These are phyloP conservation scores for Calvatia gigantea DNA, from an alignment of 768 basidiomycete genomes.

Conservation along the genomic window DNA sequence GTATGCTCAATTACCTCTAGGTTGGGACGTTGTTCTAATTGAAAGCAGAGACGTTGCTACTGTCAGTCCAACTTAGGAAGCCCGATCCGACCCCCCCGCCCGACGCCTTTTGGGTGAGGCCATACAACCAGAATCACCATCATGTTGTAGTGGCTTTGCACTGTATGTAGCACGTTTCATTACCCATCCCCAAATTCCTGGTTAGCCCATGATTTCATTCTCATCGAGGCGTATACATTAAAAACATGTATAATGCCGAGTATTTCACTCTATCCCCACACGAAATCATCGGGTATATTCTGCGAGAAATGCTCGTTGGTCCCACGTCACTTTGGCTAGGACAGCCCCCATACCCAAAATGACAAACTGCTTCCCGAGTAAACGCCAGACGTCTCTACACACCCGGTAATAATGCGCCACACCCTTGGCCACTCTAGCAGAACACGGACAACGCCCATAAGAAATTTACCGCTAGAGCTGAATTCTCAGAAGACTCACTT, in stretches of 20 bases:
- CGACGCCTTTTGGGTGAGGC: not conserved
- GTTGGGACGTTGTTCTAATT: not conserved
- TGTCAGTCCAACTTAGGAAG: slow-evolving; percentile 2
- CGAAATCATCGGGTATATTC: slow-evolving; percentile 12
- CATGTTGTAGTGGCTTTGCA: not conserved
- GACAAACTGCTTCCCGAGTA: slow-evolving; percentile 25
- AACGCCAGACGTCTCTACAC: slow-evolving; percentile 25
- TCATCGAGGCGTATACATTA: slow-evolving; percentile 3
- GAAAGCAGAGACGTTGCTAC: slow-evolving; percentile 2
- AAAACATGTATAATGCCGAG: not conserved
- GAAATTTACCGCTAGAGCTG: not conserved
- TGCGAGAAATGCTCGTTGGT: slow-evolving; percentile 21
- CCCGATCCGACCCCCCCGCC: not conserved
- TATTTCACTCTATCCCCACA: not conserved
- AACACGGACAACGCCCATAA: not conserved
- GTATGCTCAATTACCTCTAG: slow-evolving; percentile 27
- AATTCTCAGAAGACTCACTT: slow-evolving; percentile 2
- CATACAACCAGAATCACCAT: not conserved
- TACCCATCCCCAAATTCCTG: not conserved
- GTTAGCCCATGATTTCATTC: not conserved
- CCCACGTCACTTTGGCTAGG: slow-evolving; percentile 27
- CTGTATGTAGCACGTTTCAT: not conserved
- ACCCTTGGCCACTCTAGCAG: slow-evolving; percentile 22
- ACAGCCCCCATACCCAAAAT: slow-evolving; percentile 17
- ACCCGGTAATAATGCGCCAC: slow-evolving; percentile 24